Evolutionary conservation across 2,329 filamentous ascomycete genomes (phyloP), one percentile per base, ranked within the genome.

Genomic region (Colletotrichum abscissum): DNA sequence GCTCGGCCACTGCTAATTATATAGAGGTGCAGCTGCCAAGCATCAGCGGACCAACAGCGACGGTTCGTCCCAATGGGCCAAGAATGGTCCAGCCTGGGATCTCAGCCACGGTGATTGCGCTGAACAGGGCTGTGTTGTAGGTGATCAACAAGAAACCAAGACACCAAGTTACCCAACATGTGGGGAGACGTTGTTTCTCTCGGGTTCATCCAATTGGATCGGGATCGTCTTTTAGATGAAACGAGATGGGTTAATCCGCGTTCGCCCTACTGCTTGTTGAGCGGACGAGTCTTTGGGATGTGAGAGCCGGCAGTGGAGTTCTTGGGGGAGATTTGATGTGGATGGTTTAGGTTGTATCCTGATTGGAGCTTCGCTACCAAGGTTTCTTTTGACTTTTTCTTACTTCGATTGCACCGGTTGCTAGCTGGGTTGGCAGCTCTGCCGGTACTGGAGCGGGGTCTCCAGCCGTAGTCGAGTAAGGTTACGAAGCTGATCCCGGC

Each of bases 91-190:
- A 35, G 60, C 42, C 60, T 16, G 60, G 67, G 33, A 38, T 52
- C 71, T 71, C 60, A 73, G 71, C 71, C 71, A 73, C 71, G 60
- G 67, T 66, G 71, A 73, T 71, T 73, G 70, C 70, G 70, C 70
- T 65, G 26, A 54, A 54, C 67, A 64, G 67, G 71, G 71, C 71
- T 65, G 55, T 73, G 71, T 49, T 70, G 49, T 38, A 42, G n/a
- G 19, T 33, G 71, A 70, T 73, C 67, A 52, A 24, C 71, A 63
- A 49, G 19, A 49, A 19, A 22, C 12, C 67, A 24, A 35, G 38
- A 42, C 38, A 42, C 38, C 38, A 42, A 42, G 38, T 42, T 42
- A 42, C 38, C 16, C 67, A 30, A 46, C 35, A 19, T 59, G 69
- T 59, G 67, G 66, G 52, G 55, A 71, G 55, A 54, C 12, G n/a